These are phyloP conservation scores for Fusarium verrucosum DNA, from an alignment of 2,329 filamentous ascomycete genomes.

Conservation along the genomic window DNA sequence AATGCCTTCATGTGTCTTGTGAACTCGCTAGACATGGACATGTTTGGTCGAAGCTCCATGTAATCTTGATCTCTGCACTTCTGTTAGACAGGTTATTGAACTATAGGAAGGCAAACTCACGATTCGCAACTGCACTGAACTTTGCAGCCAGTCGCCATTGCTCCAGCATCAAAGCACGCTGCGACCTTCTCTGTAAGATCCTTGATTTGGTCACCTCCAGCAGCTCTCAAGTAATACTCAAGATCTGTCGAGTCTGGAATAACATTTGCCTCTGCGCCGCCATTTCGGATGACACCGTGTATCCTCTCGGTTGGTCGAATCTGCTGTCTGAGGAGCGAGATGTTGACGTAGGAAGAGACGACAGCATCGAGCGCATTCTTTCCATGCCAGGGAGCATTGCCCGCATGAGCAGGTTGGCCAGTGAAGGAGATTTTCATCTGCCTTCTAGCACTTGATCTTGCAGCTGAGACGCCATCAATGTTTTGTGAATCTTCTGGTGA, in stretches of 20 bases:
- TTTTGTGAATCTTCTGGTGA: neutral
- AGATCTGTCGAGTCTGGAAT: conserved; percentile 62
- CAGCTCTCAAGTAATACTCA: conserved; percentile 43
- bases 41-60: conserved; percentile 34
- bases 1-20: conserved; percentile 37
- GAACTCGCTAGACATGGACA: conserved; percentile 18
- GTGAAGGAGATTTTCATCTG: conserved; percentile 61
- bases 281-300: conserved; percentile 62
- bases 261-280: conserved; percentile 63
- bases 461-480: conserved; percentile 49
- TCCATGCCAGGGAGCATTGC: conserved; percentile 66
- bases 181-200: conserved; percentile 50
- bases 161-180: conserved; percentile 54
- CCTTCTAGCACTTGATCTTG: conserved; percentile 61
- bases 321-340: conserved; percentile 66
- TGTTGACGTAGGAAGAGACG: conserved; percentile 57
- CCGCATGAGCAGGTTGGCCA: conserved; percentile 65
- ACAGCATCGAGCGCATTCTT: conserved; percentile 68
- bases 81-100: neutral
- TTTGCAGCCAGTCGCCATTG: conserved; percentile 56
- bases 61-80: conserved; percentile 32
- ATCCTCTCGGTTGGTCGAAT: conserved; percentile 61
- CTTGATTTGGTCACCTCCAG: conserved; percentile 47
- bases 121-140: conserved; percentile 50
- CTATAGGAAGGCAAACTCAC: conserved; percentile 19